Conservation (phyloP, 805 yeast species). For the Citeromyces matritensis region DNA sequence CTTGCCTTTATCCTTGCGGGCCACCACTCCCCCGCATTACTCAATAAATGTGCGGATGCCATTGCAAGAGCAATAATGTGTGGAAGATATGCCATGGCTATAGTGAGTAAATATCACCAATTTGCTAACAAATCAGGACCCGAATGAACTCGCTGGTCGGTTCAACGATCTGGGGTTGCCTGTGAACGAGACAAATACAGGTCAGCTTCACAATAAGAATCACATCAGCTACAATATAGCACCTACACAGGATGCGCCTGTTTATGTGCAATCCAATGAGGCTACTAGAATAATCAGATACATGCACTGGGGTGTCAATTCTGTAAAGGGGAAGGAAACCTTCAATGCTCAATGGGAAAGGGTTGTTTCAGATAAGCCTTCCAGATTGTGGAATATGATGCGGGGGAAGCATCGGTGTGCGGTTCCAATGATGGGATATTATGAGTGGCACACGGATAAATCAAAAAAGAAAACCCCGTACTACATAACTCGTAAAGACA, state of each 20-base stretch:
- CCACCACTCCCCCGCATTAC: too few species aligned
- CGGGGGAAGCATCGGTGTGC: constrained; percentile 44
- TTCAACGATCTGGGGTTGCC: too few species aligned
- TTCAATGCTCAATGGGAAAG: constrained; percentile 71
- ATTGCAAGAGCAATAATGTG: too few species aligned
- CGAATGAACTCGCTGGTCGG: too few species aligned
- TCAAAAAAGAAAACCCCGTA: constrained; percentile 32
- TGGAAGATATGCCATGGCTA: too few species aligned
- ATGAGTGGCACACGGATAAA: constrained; percentile 47
- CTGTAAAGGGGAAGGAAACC: constrained; percentile 25
- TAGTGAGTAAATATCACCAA: too few species aligned
- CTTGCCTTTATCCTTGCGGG: too few species aligned
- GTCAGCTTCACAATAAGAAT: too few species aligned
- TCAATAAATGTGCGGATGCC: too few species aligned
- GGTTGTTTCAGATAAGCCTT: constrained; percentile 18
- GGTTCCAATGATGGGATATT: constrained; percentile 73
- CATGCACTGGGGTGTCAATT: constrained; percentile 60
- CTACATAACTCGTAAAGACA: constrained; percentile 39
- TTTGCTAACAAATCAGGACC: too few species aligned
- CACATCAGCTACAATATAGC: constrained; percentile 34
- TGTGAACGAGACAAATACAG: too few species aligned
- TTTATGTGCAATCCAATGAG: constrained; percentile 7
- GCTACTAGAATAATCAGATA: constrained; percentile 15
- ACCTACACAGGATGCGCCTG: constrained; percentile 41
- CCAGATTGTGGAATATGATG: constrained; percentile 42